Evolutionary conservation across 2,329 filamentous ascomycete genomes (phyloP).

Genomic region (Fusarium azukiicola): DNA sequence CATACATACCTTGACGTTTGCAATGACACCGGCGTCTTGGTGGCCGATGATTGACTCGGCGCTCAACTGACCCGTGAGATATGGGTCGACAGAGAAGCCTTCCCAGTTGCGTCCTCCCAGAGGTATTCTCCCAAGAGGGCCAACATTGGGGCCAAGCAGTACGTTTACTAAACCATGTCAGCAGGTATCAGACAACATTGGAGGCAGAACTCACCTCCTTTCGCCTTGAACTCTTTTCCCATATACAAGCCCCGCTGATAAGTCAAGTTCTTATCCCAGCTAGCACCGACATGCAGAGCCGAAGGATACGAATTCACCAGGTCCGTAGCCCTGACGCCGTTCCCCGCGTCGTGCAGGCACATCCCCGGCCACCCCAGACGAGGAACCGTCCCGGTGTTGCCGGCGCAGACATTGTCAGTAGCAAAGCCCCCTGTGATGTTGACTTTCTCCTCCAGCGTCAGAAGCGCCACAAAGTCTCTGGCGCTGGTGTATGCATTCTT

Average conservation of each 20-base stretch:
- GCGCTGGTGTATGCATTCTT: slow-evolving; percentile 79
- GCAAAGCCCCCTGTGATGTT: slow-evolving; percentile 75
- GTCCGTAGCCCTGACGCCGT: slow-evolving; percentile 71
- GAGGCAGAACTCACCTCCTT: slow-evolving; percentile 71
- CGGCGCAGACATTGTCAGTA: slow-evolving; percentile 72
- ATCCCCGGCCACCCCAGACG: slow-evolving; percentile 70
- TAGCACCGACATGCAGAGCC: slow-evolving; percentile 70
- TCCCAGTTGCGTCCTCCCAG: slow-evolving; percentile 89
- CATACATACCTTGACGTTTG: slow-evolving; percentile 80
- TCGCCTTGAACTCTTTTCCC: slow-evolving; percentile 77
- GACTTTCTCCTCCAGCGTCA: slow-evolving; percentile 84
- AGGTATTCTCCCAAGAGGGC: slow-evolving; percentile 85
- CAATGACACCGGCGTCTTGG: slow-evolving; percentile 89
- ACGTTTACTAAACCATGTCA: slow-evolving; percentile 75
- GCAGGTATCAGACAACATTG: fast-evolving
- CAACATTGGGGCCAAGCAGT: slow-evolving; percentile 85
- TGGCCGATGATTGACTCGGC: slow-evolving; percentile 88
- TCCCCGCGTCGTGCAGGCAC: slow-evolving; percentile 73
- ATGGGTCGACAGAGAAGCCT: slow-evolving; percentile 86
- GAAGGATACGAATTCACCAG: slow-evolving; percentile 72
- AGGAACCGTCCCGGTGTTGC: slow-evolving; percentile 70
- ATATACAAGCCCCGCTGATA: slow-evolving; percentile 74
- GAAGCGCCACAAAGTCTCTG: slow-evolving; percentile 75
- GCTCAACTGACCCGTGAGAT: slow-evolving; percentile 85
- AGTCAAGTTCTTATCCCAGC: slow-evolving; percentile 76